A percentile compares a stretch with the other conserved stretches of the same genome.
Conservation (phyloP, 306 rosid genomes). For the Nissolia schottii region DNA sequence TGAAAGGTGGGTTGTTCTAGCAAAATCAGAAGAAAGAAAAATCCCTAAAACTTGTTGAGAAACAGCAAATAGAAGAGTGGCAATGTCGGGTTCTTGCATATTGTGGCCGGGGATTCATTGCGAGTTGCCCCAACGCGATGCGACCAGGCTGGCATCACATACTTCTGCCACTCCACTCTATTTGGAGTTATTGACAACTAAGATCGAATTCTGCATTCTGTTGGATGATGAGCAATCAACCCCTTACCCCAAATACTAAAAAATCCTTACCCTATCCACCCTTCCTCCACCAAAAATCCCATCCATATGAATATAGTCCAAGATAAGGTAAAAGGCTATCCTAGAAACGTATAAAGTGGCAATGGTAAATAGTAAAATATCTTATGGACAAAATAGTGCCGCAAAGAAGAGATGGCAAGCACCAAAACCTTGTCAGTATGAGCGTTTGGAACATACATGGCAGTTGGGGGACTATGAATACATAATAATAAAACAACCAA, state of each 20-base stretch:
- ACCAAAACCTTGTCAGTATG: not conserved
- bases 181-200: not conserved
- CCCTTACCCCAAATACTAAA: not conserved
- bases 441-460: not conserved
- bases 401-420: not conserved
- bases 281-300: not conserved
- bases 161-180: no score
- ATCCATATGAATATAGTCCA: not conserved
- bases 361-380: not conserved
- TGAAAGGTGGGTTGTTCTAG: no score
- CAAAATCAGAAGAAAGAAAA: no score
- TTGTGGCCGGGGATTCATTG: no score
- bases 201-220: not conserved
- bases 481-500: not conserved
- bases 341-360: not conserved
- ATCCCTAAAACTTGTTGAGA: no score
- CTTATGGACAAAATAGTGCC: not conserved
- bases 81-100: no score
- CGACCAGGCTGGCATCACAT: no score
- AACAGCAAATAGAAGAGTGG: no score
- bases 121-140: no score
- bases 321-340: not conserved
- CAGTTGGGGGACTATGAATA: not conserved
- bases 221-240: not conserved
- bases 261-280: not conserved